Evolutionary conservation across 2,329 filamentous ascomycete species (phyloP).

Genomic region (Cyclaneusma minus): DNA sequence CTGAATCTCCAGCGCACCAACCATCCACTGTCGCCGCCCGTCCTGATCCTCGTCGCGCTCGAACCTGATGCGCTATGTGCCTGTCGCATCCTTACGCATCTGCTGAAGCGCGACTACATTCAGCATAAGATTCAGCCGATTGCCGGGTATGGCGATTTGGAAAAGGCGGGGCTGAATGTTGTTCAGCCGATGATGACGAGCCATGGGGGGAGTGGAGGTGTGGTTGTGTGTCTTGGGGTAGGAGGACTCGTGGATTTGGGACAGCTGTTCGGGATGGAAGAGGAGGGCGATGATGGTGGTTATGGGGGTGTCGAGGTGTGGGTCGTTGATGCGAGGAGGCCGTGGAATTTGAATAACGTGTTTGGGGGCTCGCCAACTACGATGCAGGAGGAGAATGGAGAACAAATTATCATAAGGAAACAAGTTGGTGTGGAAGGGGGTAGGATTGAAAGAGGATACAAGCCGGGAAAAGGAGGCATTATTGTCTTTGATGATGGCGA

Average conservation of each 20-base stretch:
- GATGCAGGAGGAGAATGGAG: conserved; percentile 28
- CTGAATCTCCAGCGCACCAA: conserved; percentile 72
- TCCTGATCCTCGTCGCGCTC: conserved; percentile 81
- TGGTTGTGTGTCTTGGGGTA: conserved; percentile 84
- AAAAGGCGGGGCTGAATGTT: conserved; percentile 62
- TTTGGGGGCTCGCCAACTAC: conserved; percentile 56
- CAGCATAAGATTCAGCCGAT: conserved; percentile 95
- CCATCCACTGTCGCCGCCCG: conserved; percentile 79
- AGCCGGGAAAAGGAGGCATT: conserved; percentile 69
- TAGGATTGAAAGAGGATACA: conserved; percentile 55
- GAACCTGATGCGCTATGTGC: conserved; percentile 93
- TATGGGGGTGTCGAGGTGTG: conserved; percentile 86
- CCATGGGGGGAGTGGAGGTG: conserved; percentile 69
- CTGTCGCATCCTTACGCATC: conserved; percentile 78
- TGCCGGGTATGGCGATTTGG: conserved; percentile 78
- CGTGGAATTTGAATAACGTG: conserved; percentile 89
- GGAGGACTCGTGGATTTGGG: conserved; percentile 84
- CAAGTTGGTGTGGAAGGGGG: conserved; percentile 57
- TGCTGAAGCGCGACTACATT: conserved; percentile 97
- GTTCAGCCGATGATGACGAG: conserved; percentile 77
- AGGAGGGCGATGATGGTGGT: conserved; percentile 41
- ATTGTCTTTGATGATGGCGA: conserved; percentile 95
- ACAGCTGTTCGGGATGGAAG: conserved; percentile 60
- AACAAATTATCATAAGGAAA: conserved; percentile 26
- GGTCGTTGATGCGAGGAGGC: conserved; percentile 80